Base-by-base conservation (phyloP, 257 asterid genomes). In the Rhazya stricta region DNA sequence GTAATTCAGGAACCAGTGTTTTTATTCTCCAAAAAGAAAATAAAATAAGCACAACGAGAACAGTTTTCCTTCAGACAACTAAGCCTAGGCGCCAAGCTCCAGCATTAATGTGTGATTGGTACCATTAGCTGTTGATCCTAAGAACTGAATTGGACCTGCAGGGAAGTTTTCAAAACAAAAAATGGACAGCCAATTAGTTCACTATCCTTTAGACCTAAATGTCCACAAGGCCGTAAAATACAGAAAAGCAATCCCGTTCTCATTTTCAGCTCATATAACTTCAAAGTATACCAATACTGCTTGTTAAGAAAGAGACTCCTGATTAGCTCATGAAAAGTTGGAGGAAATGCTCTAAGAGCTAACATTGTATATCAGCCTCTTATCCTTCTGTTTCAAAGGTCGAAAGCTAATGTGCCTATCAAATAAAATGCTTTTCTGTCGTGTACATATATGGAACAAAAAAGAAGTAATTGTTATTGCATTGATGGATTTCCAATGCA, bases 91-190 rank as follows among this genome's bases (percentile, higher is more conserved):
- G 21, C 87, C 89, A 32, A 93, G 92, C 83, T 93, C 98, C 88
- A 93, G 86, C 83, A 87, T 81, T 69, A 91, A 83, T 63, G 97
- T 91, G 86, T 93, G 96, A 77, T 84, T 89, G 53, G 80, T 74
- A 50, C 83, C 78, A 81, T 79, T 82, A 67, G 97, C 80, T 48
- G 85, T 82, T 45, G 94, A 90, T 53, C 98, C 97, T 32, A 83
- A 81, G 74, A 93, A 93, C 81, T 93, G 97, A 78, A 91, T 87
- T 54, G 98, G 98, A 73, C 98, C 98, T 93, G 89, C 41, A 68
- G 11, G 70, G 41, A 15, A 41, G 30, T 37, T 51, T 70, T 71
- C n/a, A 65, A 62, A 11, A 30, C 43, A 42, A 15, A 76, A 67
- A 62, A 1, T 13, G 19, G 27, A n/a, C 42, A 0, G 1, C 48